Base-by-base conservation (phyloP, 2,329 filamentous ascomycete species). In the Neophaeococcomyces aloes region DNA sequence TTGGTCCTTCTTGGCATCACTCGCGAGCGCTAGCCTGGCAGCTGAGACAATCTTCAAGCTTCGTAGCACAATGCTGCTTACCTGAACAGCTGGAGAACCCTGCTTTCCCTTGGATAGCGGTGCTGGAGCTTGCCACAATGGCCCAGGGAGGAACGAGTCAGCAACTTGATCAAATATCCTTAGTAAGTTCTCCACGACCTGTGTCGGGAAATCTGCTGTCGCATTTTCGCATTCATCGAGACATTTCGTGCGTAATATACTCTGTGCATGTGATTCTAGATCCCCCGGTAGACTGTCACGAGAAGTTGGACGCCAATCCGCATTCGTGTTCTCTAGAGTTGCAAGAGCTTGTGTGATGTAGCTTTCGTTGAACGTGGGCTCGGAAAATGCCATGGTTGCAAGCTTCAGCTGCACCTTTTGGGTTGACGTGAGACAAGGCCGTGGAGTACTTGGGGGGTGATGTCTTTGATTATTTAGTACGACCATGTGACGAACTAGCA, bases 201-300 rank as follows among this genome's bases (percentile, higher is more conserved):
- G 21, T n/a, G 31, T 29, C n/a, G 39, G 21, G 4, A 42, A 21
- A 27, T 42, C 31, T 29, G 39, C 39, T 21, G 34, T 35, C 15
- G 39, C 39, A 35, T 42, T 42, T 15, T 42, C 39, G 27, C 39
- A 42, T 27, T 33, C 39, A 15, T 42, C 39, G 14, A 42, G 11
- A 21, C 30, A 35, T 21, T 35, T 42, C 21, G 18, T 19, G 30
- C 39, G 19, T 5, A 14, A 34, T 19, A 42, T 29, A 18, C 21
- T 42, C 19, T 27, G 39, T 14, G 39, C 31, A 29, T 35, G 31
- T 35, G 25, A 18, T 19, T 42, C 39, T 15, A 42, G 18, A 42
- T 42, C 39, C 17, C 17, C 30, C 10, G 10, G 11, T 17, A 30
- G 30, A 27, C 11, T 13, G 34, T 42, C 31, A n/a, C 14, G 33